Conservation (phyloP, 192 early-diverging fungal species). For the Coemansia reversa region DNA sequence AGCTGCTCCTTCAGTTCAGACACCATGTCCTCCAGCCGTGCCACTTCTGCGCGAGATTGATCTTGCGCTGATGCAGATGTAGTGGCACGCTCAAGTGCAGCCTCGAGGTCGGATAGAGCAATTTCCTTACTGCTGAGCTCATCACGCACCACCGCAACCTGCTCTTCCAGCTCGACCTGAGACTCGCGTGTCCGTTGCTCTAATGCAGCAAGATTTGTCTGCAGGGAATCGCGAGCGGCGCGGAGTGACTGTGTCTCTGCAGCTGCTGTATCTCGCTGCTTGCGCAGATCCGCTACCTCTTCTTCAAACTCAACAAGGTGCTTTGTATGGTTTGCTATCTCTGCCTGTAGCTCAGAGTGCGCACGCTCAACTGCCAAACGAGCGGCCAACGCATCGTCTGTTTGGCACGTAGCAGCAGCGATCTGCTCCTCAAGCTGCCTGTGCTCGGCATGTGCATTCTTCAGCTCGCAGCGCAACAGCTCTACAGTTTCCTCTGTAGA, state of each 20-base stretch:
- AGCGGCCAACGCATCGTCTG: background rate
- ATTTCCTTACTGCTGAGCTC: conserved; percentile 32
- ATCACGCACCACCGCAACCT: conserved; percentile 13
- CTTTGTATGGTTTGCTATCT: too few relatives aligned
- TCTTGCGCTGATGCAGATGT: conserved; percentile 12
- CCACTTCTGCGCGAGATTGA: conserved; percentile 5
- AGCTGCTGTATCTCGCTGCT: background rate
- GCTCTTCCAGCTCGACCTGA: conserved; percentile 37
- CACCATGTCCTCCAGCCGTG: conserved; percentile 1
- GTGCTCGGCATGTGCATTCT: background rate
- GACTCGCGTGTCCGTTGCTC: conserved; percentile 10
- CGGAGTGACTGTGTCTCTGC: background rate
- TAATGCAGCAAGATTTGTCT: conserved; percentile 11
- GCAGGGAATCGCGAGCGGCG: conserved; percentile 15
- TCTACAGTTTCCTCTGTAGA: background rate
- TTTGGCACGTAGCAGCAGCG: background rate
- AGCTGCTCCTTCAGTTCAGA: conserved; percentile 8
- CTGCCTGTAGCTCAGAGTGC: background rate
- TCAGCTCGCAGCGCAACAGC: conserved; percentile 6
- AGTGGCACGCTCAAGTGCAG: conserved; percentile 36
- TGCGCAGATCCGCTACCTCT: background rate
- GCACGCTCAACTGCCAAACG: background rate
- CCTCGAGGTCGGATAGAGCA: conserved; percentile 24
- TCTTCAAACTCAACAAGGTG: conserved; percentile 1
- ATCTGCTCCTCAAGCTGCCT: background rate